Conservation (phyloP, 2,329 filamentous ascomycete genomes). For the Chrysosporium keratinophilum region DNA sequence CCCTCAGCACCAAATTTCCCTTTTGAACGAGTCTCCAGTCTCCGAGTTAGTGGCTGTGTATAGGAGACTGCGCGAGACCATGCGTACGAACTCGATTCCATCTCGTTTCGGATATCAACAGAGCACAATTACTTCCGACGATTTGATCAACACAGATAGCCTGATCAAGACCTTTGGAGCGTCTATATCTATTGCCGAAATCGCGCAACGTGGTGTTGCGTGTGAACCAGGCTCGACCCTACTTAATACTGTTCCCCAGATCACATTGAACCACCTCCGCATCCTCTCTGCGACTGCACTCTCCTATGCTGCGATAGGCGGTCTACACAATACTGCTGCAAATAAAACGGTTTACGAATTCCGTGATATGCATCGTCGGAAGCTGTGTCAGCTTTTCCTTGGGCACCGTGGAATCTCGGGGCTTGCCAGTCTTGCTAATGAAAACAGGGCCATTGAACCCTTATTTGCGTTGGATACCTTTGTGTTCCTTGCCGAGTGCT, state of each 20-base stretch:
- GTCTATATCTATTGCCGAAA: slow-evolving; percentile 80
- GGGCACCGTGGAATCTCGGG: slow-evolving; percentile 38
- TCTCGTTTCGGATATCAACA: slow-evolving; percentile 39
- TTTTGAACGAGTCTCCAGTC: slow-evolving; percentile 27
- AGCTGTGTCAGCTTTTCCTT: slow-evolving; percentile 66
- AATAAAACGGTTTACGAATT: slow-evolving; percentile 59
- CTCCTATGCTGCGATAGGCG: slow-evolving; percentile 71
- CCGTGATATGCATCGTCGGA: slow-evolving; percentile 55
- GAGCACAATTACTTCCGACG: slow-evolving; percentile 34
- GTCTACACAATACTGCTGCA: slow-evolving; percentile 50
- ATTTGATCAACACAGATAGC: slow-evolving; percentile 39
- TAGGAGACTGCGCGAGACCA: slow-evolving; percentile 45
- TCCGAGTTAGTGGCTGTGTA: slow-evolving; percentile 47
- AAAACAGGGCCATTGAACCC: slow-evolving; percentile 31
- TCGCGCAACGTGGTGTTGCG: slow-evolving; percentile 77
- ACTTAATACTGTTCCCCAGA: slow-evolving; percentile 72
- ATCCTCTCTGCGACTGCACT: slow-evolving; percentile 79
- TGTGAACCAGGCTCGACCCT: slow-evolving; percentile 63
- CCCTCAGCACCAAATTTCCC: slow-evolving; percentile 23
- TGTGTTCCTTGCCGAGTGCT: slow-evolving; percentile 65
- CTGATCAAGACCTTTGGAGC: slow-evolving; percentile 54
- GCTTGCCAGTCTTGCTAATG: slow-evolving; percentile 26
- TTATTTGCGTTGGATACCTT: slow-evolving; percentile 32
- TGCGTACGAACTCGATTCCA: slow-evolving; percentile 42
- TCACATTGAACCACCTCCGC: slow-evolving; percentile 74